These are phyloP conservation scores for Plasmodium gonderi DNA, from an alignment of 169 alveolate genomes.

Conservation along the genomic window DNA sequence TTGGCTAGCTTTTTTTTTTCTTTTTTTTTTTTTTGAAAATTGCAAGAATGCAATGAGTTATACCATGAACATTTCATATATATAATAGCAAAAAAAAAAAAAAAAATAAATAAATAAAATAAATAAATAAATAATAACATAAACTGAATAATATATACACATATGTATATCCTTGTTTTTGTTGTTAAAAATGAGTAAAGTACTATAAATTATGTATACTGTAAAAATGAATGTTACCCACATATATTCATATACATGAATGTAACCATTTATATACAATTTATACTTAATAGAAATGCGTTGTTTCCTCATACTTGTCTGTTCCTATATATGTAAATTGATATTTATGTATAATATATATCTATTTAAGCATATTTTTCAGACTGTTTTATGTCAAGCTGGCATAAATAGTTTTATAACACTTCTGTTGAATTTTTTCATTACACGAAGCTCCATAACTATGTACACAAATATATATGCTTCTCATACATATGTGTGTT, in stretches of 20 bases:
- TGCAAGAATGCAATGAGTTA: neutral
- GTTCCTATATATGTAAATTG: no score
- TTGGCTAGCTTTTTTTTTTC: conserved; percentile 25
- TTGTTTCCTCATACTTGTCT: neutral
- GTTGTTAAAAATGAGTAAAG: neutral
- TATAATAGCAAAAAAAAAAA: conserved; percentile 1
- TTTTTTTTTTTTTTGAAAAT: neutral
- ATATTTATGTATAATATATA: neutral
- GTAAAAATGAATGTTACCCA: neutral
- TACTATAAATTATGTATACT: neutral
- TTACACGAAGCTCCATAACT: neutral
- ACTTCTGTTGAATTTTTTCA: neutral
- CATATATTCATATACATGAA: neutral
- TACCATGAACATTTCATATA: neutral
- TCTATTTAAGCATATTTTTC: neutral
- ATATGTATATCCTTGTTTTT: neutral
- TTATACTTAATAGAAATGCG: neutral
- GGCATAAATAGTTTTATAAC: neutral
- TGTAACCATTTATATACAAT: neutral
- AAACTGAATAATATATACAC: neutral
- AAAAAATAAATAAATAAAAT: neutral
- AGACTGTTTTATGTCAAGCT: neutral
- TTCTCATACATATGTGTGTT: neutral
- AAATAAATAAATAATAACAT: neutral
- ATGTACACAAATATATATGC: neutral